phyloP scores from a whole-genome alignment of 306 rosid species.

The Oxytropis ochrocephala region DNA sequence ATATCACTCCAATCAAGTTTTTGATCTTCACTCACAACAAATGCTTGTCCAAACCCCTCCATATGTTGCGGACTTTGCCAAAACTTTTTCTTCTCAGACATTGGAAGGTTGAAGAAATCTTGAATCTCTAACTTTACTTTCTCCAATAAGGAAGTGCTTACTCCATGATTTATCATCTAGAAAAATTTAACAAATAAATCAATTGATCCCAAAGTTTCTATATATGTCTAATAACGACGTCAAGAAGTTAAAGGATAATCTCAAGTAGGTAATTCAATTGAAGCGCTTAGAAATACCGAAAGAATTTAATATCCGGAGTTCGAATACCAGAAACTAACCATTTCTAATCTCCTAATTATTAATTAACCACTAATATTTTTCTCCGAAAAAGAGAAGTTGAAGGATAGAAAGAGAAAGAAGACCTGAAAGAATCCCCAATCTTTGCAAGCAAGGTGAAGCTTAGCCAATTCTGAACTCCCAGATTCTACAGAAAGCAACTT shows the following conservation, averaged over 20 bases:
- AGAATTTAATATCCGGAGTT: no score
- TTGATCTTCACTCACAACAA: constrained; percentile 35
- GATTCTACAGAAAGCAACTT: neutral
- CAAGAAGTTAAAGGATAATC: no score
- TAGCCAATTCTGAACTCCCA: constrained; percentile 8
- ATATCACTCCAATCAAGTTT: constrained; percentile 51
- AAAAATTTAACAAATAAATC: neutral
- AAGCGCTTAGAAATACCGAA: no score
- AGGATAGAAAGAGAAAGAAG: neutral
- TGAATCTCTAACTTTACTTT: constrained; percentile 29
- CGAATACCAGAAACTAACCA: no score
- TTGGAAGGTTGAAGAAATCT: constrained; percentile 42
- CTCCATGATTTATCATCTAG: constrained; percentile 53
- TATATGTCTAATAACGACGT: no score
- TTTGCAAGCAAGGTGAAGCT: constrained; percentile 35
- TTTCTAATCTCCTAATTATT: no score
- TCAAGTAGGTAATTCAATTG: no score
- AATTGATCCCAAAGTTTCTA: no score
- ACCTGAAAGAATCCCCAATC: constrained; percentile 43
- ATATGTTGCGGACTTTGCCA: constrained; percentile 42
- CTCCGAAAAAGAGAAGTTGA: no score
- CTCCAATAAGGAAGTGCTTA: constrained; percentile 37
- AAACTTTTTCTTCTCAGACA: constrained; percentile 42
- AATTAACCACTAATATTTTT: no score
- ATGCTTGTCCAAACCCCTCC: constrained; percentile 67